A percentile compares a stretch with the other conserved stretches of the same genome.
These are phyloP conservation scores for Termitomyces titanicus DNA, from an alignment of 768 basidiomycete species.

Conservation along the genomic window DNA sequence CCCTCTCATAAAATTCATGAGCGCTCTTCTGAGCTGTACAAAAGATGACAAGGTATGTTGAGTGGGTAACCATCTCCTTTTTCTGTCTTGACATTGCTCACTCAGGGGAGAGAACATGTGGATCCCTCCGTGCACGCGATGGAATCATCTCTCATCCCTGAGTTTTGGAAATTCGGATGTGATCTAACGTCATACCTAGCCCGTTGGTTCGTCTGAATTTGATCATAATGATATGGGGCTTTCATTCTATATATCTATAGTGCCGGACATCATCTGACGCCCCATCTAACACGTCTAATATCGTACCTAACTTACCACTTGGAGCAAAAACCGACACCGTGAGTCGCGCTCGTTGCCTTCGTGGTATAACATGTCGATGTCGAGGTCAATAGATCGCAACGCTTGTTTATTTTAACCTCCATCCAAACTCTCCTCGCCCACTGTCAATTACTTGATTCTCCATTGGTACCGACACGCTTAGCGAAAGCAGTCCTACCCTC, in stretches of 20 bases:
- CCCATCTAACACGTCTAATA: conserved; percentile 52
- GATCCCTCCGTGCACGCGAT: conserved; percentile 51
- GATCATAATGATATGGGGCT: not conserved
- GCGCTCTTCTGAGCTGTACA: conserved; percentile 46
- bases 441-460: conserved; percentile 45
- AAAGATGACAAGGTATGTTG: conserved; percentile 40
- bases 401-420: conserved; percentile 41
- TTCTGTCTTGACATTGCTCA: not conserved
- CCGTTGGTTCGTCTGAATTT: conserved; percentile 36
- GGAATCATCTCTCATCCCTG: conserved; percentile 50
- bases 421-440: conserved; percentile 38
- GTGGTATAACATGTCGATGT: not conserved
- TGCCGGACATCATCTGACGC: conserved; percentile 47
- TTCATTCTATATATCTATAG: conserved; percentile 31
- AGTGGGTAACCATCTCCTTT: not conserved
- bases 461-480: conserved; percentile 48
- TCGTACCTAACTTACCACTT: conserved; percentile 55
- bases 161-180: conserved; percentile 53
- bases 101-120: conserved; percentile 42
- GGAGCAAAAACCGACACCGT: conserved; percentile 53
- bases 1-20: conserved; percentile 47
- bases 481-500: conserved; percentile 48
- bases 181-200: conserved; percentile 45
- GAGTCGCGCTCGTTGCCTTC: conserved; percentile 14
- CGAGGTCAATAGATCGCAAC: conserved; percentile 28